A percentile compares a stretch with the other conserved stretches of the same genome.
phyloP scores from a whole-genome alignment of 805 yeast species.

The Candida schatavii region DNA sequence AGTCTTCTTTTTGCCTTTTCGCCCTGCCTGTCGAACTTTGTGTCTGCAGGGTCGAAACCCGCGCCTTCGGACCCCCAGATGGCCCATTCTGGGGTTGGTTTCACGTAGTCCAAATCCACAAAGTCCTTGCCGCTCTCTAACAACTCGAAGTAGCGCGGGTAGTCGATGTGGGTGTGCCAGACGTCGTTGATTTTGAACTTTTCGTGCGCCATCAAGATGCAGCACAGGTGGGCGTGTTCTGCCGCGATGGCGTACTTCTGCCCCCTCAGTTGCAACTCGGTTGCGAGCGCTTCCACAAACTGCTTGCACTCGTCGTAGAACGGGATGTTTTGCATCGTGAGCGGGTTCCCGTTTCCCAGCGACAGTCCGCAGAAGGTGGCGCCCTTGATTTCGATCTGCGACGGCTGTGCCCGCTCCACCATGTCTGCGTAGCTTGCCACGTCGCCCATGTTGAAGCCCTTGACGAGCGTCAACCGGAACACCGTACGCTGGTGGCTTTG shows the following conservation, averaged over 20 bases:
- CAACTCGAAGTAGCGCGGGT: constrained; percentile 68
- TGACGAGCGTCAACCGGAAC: constrained; percentile 83
- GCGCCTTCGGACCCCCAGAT: constrained; percentile 80
- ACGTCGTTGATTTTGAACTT: constrained; percentile 66
- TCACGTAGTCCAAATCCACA: constrained; percentile 74
- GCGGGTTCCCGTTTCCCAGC: constrained; percentile 75
- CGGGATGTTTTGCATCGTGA: constrained; percentile 95
- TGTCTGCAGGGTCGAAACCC: constrained; percentile 88
- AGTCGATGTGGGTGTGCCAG: constrained; percentile 91
- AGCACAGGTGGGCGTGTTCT: constrained; percentile 94
- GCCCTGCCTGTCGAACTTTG: constrained; percentile 62
- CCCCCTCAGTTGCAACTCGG: constrained; percentile 63
- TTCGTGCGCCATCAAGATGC: constrained; percentile 76
- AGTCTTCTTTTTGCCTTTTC: constrained; percentile 49
- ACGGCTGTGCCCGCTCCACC: constrained; percentile 77
- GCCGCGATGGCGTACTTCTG: constrained; percentile 82
- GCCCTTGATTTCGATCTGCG: constrained; percentile 89
- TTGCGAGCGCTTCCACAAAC: constrained; percentile 64
- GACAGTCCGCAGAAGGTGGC: constrained; percentile 95
- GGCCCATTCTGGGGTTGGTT: constrained; percentile 89
- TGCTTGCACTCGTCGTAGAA: constrained; percentile 84
- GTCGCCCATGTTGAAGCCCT: constrained; percentile 87
- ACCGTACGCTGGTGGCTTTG: constrained; percentile 88
- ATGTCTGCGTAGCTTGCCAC: constrained; percentile 80
- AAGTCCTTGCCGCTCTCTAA: constrained; percentile 64